Percentiles rank a stretch among this genome's conserved stretches.
These are phyloP conservation scores for Wickerhamomyces rabaulensis DNA, from an alignment of 805 yeast genomes.

Conservation along the genomic window DNA sequence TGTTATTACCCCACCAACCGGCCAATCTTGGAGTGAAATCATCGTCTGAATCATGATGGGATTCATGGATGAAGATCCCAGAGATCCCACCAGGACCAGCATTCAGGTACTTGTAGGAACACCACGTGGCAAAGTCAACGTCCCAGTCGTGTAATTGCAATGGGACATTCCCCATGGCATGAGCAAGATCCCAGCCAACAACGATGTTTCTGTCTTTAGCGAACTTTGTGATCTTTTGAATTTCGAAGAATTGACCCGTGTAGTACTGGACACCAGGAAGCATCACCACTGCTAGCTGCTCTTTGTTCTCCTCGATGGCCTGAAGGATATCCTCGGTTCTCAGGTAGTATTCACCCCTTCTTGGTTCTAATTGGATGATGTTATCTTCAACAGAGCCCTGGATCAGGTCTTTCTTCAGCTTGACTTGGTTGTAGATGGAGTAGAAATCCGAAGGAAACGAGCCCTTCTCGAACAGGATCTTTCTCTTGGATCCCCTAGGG, in stretches of 20 bases:
- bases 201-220: constrained; percentile 50
- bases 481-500: constrained; percentile 53
- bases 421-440: constrained; percentile 71
- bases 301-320: constrained; percentile 49
- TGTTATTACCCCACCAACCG: constrained; percentile 97
- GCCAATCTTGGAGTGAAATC: constrained; percentile 64
- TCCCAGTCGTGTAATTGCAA: constrained; percentile 78
- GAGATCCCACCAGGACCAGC: constrained; percentile 94
- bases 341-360: constrained; percentile 50
- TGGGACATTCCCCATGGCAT: constrained; percentile 85
- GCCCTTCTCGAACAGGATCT: constrained; percentile 77
- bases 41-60: constrained; percentile 30
- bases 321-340: constrained; percentile 58
- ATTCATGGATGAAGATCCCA: constrained; percentile 69
- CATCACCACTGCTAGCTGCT: constrained; percentile 66
- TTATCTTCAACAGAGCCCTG: constrained; percentile 38
- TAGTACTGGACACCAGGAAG: constrained; percentile 90
- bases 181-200: constrained; percentile 95
- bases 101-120: constrained; percentile 87
- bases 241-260: constrained; percentile 84
- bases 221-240: constrained; percentile 57
- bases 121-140: constrained; percentile 93
- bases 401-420: constrained; percentile 45
- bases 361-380: constrained; percentile 60
- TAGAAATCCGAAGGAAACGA: constrained; percentile 93